A percentile compares a stretch with the other conserved stretches of the same genome.
Conservation (phyloP, 2,329 filamentous ascomycete genomes). For the Polychaeton citri region DNA sequence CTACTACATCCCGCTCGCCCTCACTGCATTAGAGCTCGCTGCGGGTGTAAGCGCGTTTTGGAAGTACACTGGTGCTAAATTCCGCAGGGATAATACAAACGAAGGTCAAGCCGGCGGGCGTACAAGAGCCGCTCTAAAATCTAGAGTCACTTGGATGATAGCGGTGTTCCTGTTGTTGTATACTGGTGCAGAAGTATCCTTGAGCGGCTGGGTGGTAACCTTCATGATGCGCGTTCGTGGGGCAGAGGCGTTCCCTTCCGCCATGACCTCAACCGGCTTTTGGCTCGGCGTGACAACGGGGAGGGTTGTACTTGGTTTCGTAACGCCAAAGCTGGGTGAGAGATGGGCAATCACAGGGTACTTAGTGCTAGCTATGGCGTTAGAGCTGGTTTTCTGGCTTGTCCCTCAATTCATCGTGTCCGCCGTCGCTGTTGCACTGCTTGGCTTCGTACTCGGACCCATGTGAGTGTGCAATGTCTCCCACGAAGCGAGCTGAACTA, state of each 20-base stretch:
- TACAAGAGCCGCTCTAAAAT: constrained; percentile 3
- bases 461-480: too few relatives aligned
- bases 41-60: constrained; percentile 3
- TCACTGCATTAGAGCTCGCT: too few relatives aligned
- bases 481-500: too few relatives aligned
- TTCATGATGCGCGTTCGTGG: constrained; percentile 6
- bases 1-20: too few relatives aligned
- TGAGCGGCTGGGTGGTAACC: constrained; percentile 6
- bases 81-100: constrained; percentile 2
- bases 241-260: constrained; percentile 5
- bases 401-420: constrained; percentile 8
- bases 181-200: constrained; percentile 4
- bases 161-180: constrained; percentile 6
- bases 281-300: constrained; percentile 10
- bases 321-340: constrained; percentile 9
- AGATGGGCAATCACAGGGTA: constrained; percentile 6
- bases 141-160: constrained; percentile 5
- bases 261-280: constrained; percentile 8
- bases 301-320: constrained; percentile 7
- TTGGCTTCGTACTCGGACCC: constrained; percentile 11
- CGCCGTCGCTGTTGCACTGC: constrained; percentile 6
- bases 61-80: constrained; percentile 2
- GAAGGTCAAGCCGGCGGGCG: too few relatives aligned
- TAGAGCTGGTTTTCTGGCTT: constrained; percentile 10
- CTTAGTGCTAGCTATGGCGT: constrained; percentile 5